Evolutionary conservation across 768 basidiomycete species (phyloP), one percentile per base, ranked within the genome.

Genomic region (Hygrophorus russula): DNA sequence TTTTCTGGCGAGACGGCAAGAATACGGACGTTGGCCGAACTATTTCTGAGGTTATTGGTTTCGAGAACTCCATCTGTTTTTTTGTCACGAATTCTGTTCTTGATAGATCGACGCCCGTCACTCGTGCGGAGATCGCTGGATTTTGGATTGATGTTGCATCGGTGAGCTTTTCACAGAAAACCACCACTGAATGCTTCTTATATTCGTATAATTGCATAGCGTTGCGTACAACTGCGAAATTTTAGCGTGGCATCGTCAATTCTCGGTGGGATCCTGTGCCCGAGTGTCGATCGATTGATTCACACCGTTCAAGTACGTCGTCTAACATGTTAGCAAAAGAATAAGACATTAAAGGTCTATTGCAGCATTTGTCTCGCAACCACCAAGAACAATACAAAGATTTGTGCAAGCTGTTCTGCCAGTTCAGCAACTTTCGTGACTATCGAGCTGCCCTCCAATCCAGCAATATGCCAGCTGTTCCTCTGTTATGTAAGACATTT

Each of bases 141-240:
- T 67, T 73, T 47, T 71, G 73, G 64, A 37, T 73, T 18, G 68
- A 72, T 41, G 47, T 73, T 36, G 67, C 73, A 15, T 57, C 49
- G 10, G 73, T 75, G 46, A 45, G 62, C 51, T 30, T 15, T 6
- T n/a, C 30, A 37, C 39, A 14, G 4, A 37, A n/a, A n/a, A n/a
- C n/a, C n/a, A n/a, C n/a, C n/a, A 35, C 17, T 8, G 24, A 38
- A 10, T 14, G 9, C 30, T 1, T 31, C n/a, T 15, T 18, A 38
- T 38, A 36, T 19, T 29, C 12, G 37, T 5, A 30, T 31, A 20
- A 11, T 12, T 41, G 13, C 10, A 17, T 30, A 24, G 17, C 14
- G 36, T 9, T 74, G 70, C 37, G 56, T 72, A 27, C 56, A 59
- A 15, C 53, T 70, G 18, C 63, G 69, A 29, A 74, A 77, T 45